Conservation (phyloP, 2,329 filamentous ascomycete genomes). For the Epichloe coenophiala region DNA sequence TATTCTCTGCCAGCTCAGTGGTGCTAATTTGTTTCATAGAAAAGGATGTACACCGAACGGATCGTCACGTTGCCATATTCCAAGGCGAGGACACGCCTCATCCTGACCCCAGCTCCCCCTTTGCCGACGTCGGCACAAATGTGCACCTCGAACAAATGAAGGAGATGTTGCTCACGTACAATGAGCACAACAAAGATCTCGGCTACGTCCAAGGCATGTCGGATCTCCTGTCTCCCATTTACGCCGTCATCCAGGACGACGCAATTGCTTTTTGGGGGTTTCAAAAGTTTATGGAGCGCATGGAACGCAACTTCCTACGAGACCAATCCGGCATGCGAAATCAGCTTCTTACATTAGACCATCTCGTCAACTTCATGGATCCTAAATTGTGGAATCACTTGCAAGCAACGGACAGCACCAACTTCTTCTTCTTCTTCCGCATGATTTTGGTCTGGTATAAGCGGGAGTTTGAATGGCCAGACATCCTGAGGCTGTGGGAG, state of each 20-base stretch:
- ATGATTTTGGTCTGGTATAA: slow-evolving; percentile 99
- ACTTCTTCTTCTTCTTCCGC: slow-evolving; percentile 99
- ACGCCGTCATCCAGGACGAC: slow-evolving; percentile 94
- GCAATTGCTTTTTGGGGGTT: slow-evolving; percentile 98
- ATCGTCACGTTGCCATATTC: slow-evolving; percentile 89
- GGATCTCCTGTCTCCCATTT: slow-evolving; percentile 87
- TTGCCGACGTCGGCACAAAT: slow-evolving; percentile 85
- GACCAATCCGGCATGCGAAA: slow-evolving; percentile 94
- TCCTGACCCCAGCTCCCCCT: slow-evolving; percentile 84
- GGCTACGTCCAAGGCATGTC: slow-evolving; percentile 99
- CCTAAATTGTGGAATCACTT: slow-evolving; percentile 87
- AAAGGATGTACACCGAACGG: slow-evolving; percentile 95
- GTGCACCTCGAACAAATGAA: slow-evolving; percentile 98
- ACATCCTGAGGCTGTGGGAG: slow-evolving; percentile 85
- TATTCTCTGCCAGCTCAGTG: neutral
- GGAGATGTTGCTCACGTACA: slow-evolving; percentile 96
- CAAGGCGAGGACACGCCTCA: slow-evolving; percentile 93
- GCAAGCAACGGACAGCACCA: slow-evolving; percentile 82
- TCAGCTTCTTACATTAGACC: slow-evolving; percentile 81
- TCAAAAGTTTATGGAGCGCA: slow-evolving; percentile 89
- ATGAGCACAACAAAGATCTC: slow-evolving; percentile 90
- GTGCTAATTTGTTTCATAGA: slow-evolving; percentile 41
- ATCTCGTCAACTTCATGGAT: slow-evolving; percentile 93
- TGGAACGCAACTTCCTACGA: slow-evolving; percentile 93
- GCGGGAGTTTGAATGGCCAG: slow-evolving; percentile 82